Percentiles rank a stretch among this genome's conserved stretches.
Evolutionary conservation across 768 basidiomycete genomes (phyloP).

Genomic region (Rossbeevera mucosa): DNA sequence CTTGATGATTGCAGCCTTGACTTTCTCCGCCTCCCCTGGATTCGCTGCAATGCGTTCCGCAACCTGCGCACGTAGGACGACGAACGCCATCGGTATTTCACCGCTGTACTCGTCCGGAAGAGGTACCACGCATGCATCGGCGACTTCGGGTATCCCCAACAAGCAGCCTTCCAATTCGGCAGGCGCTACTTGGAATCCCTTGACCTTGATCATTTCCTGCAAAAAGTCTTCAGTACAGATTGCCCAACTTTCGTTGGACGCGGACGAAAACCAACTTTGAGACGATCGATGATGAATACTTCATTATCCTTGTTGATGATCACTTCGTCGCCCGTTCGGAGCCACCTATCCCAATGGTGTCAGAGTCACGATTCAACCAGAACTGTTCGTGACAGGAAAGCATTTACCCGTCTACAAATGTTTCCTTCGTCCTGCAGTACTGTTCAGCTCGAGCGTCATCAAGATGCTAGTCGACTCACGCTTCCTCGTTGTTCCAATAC

Average conservation of each 20-base stretch:
- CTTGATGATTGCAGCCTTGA: slow-evolving; percentile 47
- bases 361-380: neutral
- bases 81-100: slow-evolving; percentile 67
- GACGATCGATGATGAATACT: slow-evolving; percentile 56
- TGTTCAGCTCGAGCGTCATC: neutral
- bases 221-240: slow-evolving; percentile 4
- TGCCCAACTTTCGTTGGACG: neutral
- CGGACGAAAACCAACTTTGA: slow-evolving; percentile 42
- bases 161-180: slow-evolving; percentile 68
- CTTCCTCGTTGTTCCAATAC: slow-evolving; percentile 53
- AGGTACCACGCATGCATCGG: slow-evolving; percentile 60
- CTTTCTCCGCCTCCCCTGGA: slow-evolving; percentile 26
- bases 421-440: slow-evolving; percentile 53
- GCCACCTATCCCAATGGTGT: slow-evolving; percentile 50
- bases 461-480: slow-evolving; percentile 40
- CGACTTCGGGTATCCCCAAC: slow-evolving; percentile 55
- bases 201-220: slow-evolving; percentile 65
- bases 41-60: slow-evolving; percentile 31
- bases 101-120: slow-evolving; percentile 67
- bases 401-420: slow-evolving; percentile 60
- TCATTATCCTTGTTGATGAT: slow-evolving; percentile 50
- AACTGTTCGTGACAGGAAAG: neutral
- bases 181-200: slow-evolving; percentile 71
- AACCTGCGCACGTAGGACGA: slow-evolving; percentile 47
- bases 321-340: slow-evolving; percentile 65